Base-by-base conservation (phyloP, 768 basidiomycete species). In the Leccinum pellstonianum region DNA sequence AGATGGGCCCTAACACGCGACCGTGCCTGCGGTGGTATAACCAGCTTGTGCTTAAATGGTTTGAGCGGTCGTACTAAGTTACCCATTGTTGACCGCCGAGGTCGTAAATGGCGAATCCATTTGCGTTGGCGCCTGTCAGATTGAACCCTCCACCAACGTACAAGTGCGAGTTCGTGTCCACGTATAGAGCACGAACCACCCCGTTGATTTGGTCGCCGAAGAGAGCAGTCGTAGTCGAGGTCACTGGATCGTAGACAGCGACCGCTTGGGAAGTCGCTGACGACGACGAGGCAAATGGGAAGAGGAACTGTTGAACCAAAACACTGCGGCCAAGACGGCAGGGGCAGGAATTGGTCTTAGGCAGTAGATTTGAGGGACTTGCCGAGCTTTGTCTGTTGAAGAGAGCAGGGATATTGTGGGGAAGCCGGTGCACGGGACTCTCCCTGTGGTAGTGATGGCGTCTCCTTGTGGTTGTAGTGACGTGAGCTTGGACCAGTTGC, bases 81-180 rank as follows among this genome's bases (percentile, higher is more conserved):
- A 83, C 77, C 92, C 91, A 94, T 43, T 80, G 72, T 62, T 85
- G 80, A 43, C 73, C 73, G 19, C 76, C 70, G 17, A 98, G 83
- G 70, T 97, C 85, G 70, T 96, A 98, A 48, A 90, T 76, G 2
- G 89, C 88, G 52, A 98, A 82, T 27, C 90, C 90, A 60, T 86
- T 86, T 29, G 80, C 80, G 37, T 75, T 75, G 46, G 81, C 73
- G n/a, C 81, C 83, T 5, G 79, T 66, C 57, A 90, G 71, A 17
- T 82, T 86, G 69, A 93, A 96, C 68, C 91, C 81, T 47, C 96
- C 96, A 1, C 94, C 96, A 41, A 97, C 79, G 71, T 86, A 96
- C 10, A 96, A 77, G 38, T 77, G 76, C 57, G 87, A 76, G n/a
- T 78, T 83, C 1, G 60, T 37, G 46, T 87, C 80, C 15, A 97